Evolutionary conservation across 1,284 basidiomycete genomes (phyloP).

Genomic region (Rhodotorula sp.): DNA sequence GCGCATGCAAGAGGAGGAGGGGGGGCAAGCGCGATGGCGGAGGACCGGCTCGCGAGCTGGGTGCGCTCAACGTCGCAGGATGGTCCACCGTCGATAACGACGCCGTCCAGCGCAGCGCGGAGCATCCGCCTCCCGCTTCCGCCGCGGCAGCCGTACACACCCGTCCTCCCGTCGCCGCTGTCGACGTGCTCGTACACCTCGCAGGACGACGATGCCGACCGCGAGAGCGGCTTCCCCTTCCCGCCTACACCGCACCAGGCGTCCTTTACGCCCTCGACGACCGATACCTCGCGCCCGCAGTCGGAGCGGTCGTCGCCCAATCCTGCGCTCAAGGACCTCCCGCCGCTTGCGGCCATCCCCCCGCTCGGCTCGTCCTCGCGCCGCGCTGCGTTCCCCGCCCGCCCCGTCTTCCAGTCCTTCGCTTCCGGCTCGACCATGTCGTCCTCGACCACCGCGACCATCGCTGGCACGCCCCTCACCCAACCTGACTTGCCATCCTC

Average conservation of each 20-base stretch:
- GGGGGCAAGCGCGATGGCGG: background rate
- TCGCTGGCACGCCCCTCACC: background rate
- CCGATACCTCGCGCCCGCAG: no score
- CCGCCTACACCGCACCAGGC: conserved; percentile 6
- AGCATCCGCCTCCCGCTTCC: background rate
- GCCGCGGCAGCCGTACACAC: conserved; percentile 11
- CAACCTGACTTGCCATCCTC: background rate
- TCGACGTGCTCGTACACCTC: conserved; percentile 35
- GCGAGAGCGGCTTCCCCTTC: conserved; percentile 27
- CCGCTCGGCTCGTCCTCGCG: background rate
- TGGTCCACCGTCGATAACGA: background rate
- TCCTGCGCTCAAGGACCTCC: background rate
- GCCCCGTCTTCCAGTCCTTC: background rate
- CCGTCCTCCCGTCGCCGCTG: conserved; percentile 27
- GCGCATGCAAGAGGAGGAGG: background rate
- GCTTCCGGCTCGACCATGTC: background rate
- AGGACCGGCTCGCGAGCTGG: conserved; percentile 21
- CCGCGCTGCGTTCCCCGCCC: background rate
- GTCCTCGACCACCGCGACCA: background rate
- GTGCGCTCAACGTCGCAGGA: conserved; percentile 3
- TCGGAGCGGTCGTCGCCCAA: background rate
- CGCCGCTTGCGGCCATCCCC: background rate
- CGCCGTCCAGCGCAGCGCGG: background rate
- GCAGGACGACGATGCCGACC: background rate
- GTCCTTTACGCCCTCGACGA: background rate